phyloP scores from a whole-genome alignment of 257 asterid species.

The Ehretia macrophylla region DNA sequence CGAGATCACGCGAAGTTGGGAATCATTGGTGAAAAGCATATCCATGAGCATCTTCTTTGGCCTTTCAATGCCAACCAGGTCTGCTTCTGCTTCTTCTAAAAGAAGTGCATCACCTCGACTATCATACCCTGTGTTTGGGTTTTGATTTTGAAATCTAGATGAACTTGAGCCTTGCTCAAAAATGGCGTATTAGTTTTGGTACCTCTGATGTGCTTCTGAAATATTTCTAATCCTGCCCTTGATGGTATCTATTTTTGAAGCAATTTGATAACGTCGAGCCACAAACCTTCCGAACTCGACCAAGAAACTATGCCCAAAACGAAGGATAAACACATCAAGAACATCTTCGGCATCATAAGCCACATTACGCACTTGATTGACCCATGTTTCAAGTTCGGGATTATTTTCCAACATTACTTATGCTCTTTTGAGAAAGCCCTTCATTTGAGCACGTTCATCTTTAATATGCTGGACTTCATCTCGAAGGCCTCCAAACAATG shows the following conservation, averaged over 20 bases:
- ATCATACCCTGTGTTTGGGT: not conserved
- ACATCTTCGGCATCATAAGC: constrained; percentile 10
- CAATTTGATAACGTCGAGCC: constrained; percentile 15
- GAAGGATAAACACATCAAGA: constrained; percentile 22
- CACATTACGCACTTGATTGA: too few species aligned
- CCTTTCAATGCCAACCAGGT: constrained; percentile 32
- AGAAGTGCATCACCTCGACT: constrained; percentile 28
- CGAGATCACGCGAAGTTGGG: constrained; percentile 19
- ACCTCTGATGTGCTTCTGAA: constrained; percentile 16
- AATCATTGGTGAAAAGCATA: constrained; percentile 15
- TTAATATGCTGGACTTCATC: not conserved
- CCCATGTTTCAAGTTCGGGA: too few species aligned
- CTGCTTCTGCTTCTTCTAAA: constrained; percentile 22
- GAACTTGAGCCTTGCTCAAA: too few species aligned
- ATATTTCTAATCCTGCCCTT: constrained; percentile 9
- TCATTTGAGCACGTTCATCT: not conserved
- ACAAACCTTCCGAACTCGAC: constrained; percentile 1
- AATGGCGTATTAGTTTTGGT: not conserved
- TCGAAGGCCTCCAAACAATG: not conserved
- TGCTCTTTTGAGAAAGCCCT: not conserved
- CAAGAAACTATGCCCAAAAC: not conserved
- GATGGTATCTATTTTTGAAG: constrained; percentile 17
- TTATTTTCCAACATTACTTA: too few species aligned
- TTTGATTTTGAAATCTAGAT: too few species aligned
- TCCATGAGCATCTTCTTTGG: constrained; percentile 21